These are phyloP conservation scores for Cryptococcus sp. DNA, from an alignment of 1,284 basidiomycete species.

Conservation along the genomic window DNA sequence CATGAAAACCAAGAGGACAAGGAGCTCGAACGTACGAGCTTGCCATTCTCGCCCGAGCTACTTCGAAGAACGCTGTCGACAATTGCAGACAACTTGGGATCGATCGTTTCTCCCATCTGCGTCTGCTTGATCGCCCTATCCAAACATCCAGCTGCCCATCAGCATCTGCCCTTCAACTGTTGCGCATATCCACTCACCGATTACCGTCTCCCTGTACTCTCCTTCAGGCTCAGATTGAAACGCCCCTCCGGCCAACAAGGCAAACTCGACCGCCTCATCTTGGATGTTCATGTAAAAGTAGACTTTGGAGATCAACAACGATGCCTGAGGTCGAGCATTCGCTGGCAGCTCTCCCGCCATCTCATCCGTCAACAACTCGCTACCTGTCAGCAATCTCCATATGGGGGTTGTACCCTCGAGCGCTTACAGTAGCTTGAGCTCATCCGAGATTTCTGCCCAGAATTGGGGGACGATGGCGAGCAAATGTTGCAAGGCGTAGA, in stretches of 20 bases:
- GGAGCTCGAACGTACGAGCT: constrained; percentile 57
- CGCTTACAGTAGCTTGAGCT: constrained; percentile 78
- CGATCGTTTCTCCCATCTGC: constrained; percentile 54
- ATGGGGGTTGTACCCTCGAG: not conserved
- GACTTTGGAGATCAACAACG: constrained; percentile 86
- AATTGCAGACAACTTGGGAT: constrained; percentile 68
- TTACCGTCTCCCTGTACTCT: constrained; percentile 89
- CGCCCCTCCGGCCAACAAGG: constrained; percentile 50
- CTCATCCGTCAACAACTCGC: constrained; percentile 79
- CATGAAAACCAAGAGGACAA: constrained; percentile 1
- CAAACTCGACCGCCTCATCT: constrained; percentile 16
- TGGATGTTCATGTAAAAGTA: constrained; percentile 71
- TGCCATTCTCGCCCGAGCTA: constrained; percentile 76
- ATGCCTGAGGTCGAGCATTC: constrained; percentile 69
- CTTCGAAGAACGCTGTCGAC: constrained; percentile 80
- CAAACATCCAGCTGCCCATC: constrained; percentile 72
- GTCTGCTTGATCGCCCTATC: constrained; percentile 70
- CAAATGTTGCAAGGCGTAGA: constrained; percentile 79
- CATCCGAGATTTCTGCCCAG: constrained; percentile 96
- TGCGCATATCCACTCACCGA: constrained; percentile 59
- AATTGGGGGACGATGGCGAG: constrained; percentile 81
- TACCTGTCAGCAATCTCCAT: constrained; percentile 38
- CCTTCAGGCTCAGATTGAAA: constrained; percentile 70
- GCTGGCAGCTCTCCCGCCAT: constrained; percentile 61
- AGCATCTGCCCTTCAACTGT: not conserved